Conservation (phyloP, 768 basidiomycete species). For the Kwoniella botswanensis region DNA sequence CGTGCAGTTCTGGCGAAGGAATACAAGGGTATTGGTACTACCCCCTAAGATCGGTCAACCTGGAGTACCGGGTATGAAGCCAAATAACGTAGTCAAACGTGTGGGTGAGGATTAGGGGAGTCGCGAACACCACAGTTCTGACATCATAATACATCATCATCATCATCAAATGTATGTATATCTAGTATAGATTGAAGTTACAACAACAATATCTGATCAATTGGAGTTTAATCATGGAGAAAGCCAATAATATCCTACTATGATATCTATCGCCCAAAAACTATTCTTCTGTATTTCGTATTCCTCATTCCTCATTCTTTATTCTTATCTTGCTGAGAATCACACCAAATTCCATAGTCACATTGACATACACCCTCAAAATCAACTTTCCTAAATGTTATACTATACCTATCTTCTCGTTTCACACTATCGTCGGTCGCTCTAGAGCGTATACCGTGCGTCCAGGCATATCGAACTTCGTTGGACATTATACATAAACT, state of each 20-base stretch:
- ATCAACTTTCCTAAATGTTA: slow-evolving; percentile 11
- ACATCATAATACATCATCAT: neutral
- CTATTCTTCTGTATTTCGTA: neutral
- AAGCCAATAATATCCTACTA: neutral
- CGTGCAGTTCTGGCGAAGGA: slow-evolving; percentile 87
- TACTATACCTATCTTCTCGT: slow-evolving; percentile 12
- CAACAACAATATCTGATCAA: neutral
- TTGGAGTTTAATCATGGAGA: neutral
- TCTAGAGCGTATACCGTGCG: slow-evolving; percentile 5
- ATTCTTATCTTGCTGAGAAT: slow-evolving; percentile 1
- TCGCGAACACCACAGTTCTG: neutral
- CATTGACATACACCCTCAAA: neutral
- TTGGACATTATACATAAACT: slow-evolving; percentile 16
- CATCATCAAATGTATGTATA: neutral
- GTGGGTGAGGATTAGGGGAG: slow-evolving; percentile 35
- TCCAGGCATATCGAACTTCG: slow-evolving; percentile 9
- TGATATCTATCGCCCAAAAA: neutral
- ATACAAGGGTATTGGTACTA: slow-evolving; percentile 59
- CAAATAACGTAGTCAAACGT: slow-evolving; percentile 25
- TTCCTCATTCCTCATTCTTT: neutral
- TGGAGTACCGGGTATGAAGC: slow-evolving; percentile 24
- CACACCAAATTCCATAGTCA: slow-evolving; percentile 9
- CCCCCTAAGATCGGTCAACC: slow-evolving; percentile 53
- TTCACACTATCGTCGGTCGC: neutral
- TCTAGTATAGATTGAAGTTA: slow-evolving; percentile 1